These are phyloP conservation scores for Daldinia childiae DNA, from an alignment of 495 filamentous ascomycete species.

Conservation along the genomic window DNA sequence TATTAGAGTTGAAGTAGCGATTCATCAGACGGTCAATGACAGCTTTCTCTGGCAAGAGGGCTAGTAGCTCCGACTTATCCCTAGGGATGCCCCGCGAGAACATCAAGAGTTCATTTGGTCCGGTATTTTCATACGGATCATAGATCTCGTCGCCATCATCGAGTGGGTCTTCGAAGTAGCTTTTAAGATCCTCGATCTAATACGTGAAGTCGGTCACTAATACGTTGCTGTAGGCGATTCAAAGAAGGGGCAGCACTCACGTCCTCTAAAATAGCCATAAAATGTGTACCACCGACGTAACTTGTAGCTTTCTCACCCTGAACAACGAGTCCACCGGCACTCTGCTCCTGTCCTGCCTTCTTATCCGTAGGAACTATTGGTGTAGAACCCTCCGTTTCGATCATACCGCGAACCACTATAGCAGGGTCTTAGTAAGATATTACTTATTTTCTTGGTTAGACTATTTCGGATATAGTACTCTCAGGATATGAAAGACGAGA, in stretches of 20 bases:
- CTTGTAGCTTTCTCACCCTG: constrained; percentile 49
- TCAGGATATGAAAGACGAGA: neutral
- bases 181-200: constrained; percentile 58
- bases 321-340: constrained; percentile 46
- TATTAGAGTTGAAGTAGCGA: constrained; percentile 61
- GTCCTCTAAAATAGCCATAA: constrained; percentile 65
- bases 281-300: constrained; percentile 64
- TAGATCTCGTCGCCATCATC: constrained; percentile 44
- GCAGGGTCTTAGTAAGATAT: constrained; percentile 12
- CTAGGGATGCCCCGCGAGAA: constrained; percentile 38
- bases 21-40: constrained; percentile 56
- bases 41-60: constrained; percentile 50
- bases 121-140: constrained; percentile 42
- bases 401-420: constrained; percentile 58
- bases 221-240: neutral
- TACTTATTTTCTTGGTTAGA: neutral
- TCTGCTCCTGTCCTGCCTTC: constrained; percentile 22
- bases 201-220: constrained; percentile 3
- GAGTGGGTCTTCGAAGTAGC: constrained; percentile 53
- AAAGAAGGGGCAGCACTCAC: constrained; percentile 43
- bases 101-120: constrained; percentile 48
- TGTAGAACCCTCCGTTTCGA: constrained; percentile 46
- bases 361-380: constrained; percentile 38
- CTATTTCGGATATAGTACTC: neutral
- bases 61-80: constrained; percentile 52